Percentiles rank a stretch among this genome's conserved stretches.
phyloP scores from a whole-genome alignment of 225 moss, liverwort and hornwort species.

The Antitrichia curtipendula region DNA sequence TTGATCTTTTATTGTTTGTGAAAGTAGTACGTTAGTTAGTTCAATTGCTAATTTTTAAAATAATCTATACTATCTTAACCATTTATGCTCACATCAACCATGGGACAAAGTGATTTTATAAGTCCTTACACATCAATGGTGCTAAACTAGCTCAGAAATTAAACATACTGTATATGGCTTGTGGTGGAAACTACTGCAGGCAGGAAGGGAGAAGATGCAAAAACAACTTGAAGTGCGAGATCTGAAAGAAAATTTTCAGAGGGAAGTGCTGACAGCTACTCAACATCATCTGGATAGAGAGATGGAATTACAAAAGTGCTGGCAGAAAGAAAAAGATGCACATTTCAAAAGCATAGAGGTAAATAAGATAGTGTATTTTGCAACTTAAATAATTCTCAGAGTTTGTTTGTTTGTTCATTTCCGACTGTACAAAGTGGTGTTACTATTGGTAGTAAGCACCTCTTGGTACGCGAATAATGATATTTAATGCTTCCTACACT shows the following conservation, averaged over 20 bases:
- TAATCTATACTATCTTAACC: neutral
- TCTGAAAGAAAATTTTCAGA: conserved; percentile 18
- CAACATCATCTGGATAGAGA: conserved; percentile 27
- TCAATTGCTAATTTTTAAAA: neutral
- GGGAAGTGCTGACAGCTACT: conserved; percentile 5
- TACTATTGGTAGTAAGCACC: neutral
- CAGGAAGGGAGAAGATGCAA: conserved; percentile 10
- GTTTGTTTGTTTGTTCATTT: neutral
- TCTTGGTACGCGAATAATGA: neutral
- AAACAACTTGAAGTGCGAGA: conserved; percentile 7
- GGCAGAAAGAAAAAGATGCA: conserved; percentile 11
- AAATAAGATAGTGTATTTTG: neutral
- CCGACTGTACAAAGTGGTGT: neutral
- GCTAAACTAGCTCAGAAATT: neutral
- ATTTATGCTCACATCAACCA: neutral
- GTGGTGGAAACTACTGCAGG: neutral
- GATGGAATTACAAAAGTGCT: conserved; percentile 14
- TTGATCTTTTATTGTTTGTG: neutral
- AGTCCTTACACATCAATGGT: neutral
- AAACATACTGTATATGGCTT: neutral
- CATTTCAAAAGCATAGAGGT: conserved; percentile 17
- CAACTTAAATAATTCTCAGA: neutral
- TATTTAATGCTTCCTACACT: neutral
- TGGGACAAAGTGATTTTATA: neutral
- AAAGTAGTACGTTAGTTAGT: neutral